Evolutionary conservation across 2,329 filamentous ascomycete genomes (phyloP).

Genomic region (Neocucurbitaria cava): DNA sequence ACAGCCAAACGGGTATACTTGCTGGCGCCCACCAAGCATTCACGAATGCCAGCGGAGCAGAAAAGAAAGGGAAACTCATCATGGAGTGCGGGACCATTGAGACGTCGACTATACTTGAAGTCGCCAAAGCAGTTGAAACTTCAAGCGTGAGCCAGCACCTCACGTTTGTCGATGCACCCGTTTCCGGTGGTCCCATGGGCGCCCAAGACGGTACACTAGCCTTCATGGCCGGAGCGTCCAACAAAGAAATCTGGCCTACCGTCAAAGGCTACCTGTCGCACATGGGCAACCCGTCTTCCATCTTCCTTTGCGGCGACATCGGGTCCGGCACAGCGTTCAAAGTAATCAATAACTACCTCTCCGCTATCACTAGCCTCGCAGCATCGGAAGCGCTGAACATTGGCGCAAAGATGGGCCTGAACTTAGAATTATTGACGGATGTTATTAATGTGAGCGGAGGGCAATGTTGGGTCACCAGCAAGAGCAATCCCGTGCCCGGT

Average conservation of each 20-base stretch:
- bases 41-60: constrained; percentile 17
- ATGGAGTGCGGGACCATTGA: constrained; percentile 99
- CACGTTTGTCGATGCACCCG: constrained; percentile 91
- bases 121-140: constrained; percentile 71
- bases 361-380: constrained; percentile 87
- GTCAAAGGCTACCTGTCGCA: constrained; percentile 72
- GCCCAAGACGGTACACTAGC: constrained; percentile 84
- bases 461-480: constrained; percentile 88
- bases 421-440: constrained; percentile 71
- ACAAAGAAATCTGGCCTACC: constrained; percentile 54
- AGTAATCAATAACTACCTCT: constrained; percentile 93
- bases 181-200: constrained; percentile 93
- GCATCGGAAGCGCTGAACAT: constrained; percentile 70
- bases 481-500: constrained; percentile 85
- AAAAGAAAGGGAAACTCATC: constrained; percentile 70
- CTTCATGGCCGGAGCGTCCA: constrained; percentile 84
- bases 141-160: constrained; percentile 57
- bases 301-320: constrained; percentile 82
- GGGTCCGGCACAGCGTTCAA: constrained; percentile 88
- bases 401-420: constrained; percentile 65
- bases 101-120: constrained; percentile 77
- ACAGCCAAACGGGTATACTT: constrained; percentile 50
- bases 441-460: constrained; percentile 92
- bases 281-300: constrained; percentile 76
- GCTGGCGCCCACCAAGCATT: constrained; percentile 40